Conservation (phyloP, 768 basidiomycete genomes). For the Russula earlei region DNA sequence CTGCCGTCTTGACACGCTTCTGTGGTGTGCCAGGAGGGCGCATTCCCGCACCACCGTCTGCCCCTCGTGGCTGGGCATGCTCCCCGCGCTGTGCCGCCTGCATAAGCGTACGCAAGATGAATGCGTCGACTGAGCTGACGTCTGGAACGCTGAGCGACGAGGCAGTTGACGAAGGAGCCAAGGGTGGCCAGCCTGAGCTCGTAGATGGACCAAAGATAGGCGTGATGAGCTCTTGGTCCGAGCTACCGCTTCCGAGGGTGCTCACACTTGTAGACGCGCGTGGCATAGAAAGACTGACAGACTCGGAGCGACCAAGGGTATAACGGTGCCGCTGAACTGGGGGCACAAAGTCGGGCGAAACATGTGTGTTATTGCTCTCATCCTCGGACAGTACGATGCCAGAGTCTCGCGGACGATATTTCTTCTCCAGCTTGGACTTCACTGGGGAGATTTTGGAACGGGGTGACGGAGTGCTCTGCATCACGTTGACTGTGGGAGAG, state of each 20-base stretch:
- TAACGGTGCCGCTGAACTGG: conserved; percentile 14
- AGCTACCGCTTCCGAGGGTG: conserved; percentile 46
- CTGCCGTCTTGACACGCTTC: conserved; percentile 61
- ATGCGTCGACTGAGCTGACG: conserved; percentile 42
- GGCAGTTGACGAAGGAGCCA: conserved; percentile 33
- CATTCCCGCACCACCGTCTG: conserved; percentile 32
- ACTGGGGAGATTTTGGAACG: conserved; percentile 30
- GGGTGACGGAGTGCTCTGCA: conserved; percentile 50
- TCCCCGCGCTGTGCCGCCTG: conserved; percentile 40
- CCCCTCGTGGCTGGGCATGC: conserved; percentile 26
- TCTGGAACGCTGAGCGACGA: conserved; percentile 30
- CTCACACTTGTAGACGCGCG: conserved; percentile 54
- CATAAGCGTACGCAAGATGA: conserved; percentile 61
- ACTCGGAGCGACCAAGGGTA: conserved; percentile 23
- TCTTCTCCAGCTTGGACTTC: conserved; percentile 33
- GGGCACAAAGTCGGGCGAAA: conserved; percentile 5
- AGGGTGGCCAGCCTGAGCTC: conserved; percentile 57
- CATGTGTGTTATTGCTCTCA: conserved; percentile 28
- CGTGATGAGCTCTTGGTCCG: conserved; percentile 63
- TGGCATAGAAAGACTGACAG: conserved; percentile 35
- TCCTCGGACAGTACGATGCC: conserved; percentile 57
- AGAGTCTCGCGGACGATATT: conserved; percentile 65
- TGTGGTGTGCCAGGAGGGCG: conserved; percentile 73
- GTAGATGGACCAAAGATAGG: conserved; percentile 48
- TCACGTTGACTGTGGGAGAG: conserved; percentile 34